These are phyloP conservation scores for Salvia miltiorrhiza DNA, from an alignment of 257 asterid species.

Conservation along the genomic window DNA sequence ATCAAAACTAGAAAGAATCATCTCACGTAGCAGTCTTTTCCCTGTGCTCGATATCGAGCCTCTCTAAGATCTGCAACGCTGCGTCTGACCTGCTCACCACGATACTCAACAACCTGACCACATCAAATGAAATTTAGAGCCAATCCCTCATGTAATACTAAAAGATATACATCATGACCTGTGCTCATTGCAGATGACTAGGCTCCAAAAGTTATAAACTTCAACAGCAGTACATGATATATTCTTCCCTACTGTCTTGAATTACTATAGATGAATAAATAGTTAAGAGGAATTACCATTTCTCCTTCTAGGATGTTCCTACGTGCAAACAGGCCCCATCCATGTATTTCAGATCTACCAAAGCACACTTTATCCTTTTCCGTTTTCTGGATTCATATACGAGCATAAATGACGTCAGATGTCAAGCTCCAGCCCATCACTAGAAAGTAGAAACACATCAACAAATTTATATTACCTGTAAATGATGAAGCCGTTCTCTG, in stretches of 20 bases:
- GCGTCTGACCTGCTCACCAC: slow-evolving; percentile 97
- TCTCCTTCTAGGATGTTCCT: slow-evolving; percentile 88
- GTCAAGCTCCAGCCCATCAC: slow-evolving; percentile 17
- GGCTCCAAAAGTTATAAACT: neutral
- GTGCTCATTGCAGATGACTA: neutral
- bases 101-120: slow-evolving; percentile 91
- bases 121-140: slow-evolving; percentile 5
- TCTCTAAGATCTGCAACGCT: slow-evolving; percentile 95
- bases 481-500: slow-evolving; percentile 83
- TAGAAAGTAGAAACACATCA: slow-evolving; percentile 14
- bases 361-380: slow-evolving; percentile 93
- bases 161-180: neutral
- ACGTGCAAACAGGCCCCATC: slow-evolving; percentile 99
- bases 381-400: slow-evolving; percentile 56
- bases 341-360: slow-evolving; percentile 96
- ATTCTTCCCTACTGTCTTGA: neutral
- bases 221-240: neutral
- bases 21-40: slow-evolving; percentile 96
- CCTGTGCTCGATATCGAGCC: slow-evolving; percentile 70
- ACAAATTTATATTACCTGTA: slow-evolving; percentile 59
- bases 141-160: neutral
- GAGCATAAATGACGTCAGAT: slow-evolving; percentile 22
- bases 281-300: slow-evolving; percentile 51
- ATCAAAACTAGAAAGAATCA: neutral
- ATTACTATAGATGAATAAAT: slow-evolving; percentile 1